A percentile compares a stretch with the other conserved stretches of the same genome.
phyloP scores from a whole-genome alignment of 176 grass and related monocot genomes.

The Metroxylon sagu region DNA sequence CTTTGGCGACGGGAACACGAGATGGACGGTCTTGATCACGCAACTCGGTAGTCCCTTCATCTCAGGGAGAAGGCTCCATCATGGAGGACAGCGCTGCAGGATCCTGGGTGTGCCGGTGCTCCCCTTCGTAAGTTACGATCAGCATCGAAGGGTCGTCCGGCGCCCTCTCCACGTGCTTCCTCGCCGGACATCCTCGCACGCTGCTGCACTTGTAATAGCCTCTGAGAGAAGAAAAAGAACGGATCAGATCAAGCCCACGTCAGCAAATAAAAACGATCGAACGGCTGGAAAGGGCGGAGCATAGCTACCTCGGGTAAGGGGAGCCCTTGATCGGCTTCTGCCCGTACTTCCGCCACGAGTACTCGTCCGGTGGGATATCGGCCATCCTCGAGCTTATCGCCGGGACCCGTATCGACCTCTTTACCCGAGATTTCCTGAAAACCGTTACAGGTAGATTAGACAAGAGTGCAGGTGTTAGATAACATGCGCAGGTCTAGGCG shows the following conservation, averaged over 20 bases:
- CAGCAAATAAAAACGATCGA: background rate
- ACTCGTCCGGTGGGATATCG: slow-evolving; percentile 88
- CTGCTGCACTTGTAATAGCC: slow-evolving; percentile 99
- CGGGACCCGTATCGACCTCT: slow-evolving; percentile 66
- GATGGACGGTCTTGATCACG: too few relatives aligned
- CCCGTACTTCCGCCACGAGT: slow-evolving; percentile 96
- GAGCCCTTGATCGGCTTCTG: slow-evolving; percentile 99
- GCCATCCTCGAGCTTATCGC: slow-evolving; percentile 79
- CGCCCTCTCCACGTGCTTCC: slow-evolving; percentile 96
- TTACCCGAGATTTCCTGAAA: slow-evolving; percentile 65
- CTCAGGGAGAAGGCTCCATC: too few relatives aligned
- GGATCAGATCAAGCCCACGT: background rate
- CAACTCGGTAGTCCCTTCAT: too few relatives aligned
- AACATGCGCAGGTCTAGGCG: too few relatives aligned
- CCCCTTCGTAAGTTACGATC: slow-evolving; percentile 89
- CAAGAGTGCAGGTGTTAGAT: too few relatives aligned
- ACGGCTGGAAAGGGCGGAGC: background rate
- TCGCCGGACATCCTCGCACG: slow-evolving; percentile 55
- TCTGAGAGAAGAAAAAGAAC: slow-evolving; percentile 20
- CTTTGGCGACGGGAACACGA: too few relatives aligned
- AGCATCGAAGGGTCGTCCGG: slow-evolving; percentile 89
- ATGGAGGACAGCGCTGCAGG: background rate
- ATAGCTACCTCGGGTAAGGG: slow-evolving; percentile 68
- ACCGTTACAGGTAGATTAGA: slow-evolving; percentile 4
- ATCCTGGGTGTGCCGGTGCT: slow-evolving; percentile 60